Conservation (phyloP, 441 rosid genomes). For the Codiaeum variegatum region DNA sequence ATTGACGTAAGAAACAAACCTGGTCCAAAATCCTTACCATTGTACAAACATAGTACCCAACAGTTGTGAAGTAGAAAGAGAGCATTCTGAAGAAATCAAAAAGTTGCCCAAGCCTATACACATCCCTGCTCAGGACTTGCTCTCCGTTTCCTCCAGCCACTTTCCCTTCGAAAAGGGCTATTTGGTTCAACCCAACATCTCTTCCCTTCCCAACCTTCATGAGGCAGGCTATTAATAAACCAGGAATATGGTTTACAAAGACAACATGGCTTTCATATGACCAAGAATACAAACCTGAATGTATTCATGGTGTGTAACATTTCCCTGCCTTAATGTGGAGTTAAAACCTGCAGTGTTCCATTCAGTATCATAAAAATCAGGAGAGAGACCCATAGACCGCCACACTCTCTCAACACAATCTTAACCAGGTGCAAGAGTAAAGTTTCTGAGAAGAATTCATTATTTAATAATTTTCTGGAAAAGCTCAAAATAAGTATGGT, state of each 20-base stretch:
- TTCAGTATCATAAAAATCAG: constrained; percentile 1
- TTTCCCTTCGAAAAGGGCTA: constrained; percentile 96
- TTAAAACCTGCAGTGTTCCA: constrained; percentile 69
- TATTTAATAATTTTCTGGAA: neutral
- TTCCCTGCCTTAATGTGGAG: constrained; percentile 94
- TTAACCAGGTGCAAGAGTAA: neutral
- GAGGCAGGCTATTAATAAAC: constrained; percentile 21
- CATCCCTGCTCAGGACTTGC: constrained; percentile 95
- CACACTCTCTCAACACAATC: neutral
- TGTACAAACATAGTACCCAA: constrained; percentile 92
- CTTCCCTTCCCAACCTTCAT: constrained; percentile 97
- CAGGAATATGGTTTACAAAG: constrained; percentile 9
- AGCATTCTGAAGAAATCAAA: constrained; percentile 97
- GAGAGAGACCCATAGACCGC: neutral
- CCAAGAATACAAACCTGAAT: constrained; percentile 63
- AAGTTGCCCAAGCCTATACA: constrained; percentile 90
- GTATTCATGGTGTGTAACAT: constrained; percentile 92
- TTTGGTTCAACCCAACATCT: constrained; percentile 96
- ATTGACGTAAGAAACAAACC: constrained; percentile 4
- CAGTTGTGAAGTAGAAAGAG: constrained; percentile 92
- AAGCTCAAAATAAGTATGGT: neutral
- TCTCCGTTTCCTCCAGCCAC: constrained; percentile 99
- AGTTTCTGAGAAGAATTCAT: neutral
- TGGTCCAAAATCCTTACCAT: constrained; percentile 49
- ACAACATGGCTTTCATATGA: constrained; percentile 6